Percentiles rank a stretch among this genome's conserved stretches.
phyloP scores from a whole-genome alignment of 164 flowering plant species.

The Liquidambar formosana region DNA sequence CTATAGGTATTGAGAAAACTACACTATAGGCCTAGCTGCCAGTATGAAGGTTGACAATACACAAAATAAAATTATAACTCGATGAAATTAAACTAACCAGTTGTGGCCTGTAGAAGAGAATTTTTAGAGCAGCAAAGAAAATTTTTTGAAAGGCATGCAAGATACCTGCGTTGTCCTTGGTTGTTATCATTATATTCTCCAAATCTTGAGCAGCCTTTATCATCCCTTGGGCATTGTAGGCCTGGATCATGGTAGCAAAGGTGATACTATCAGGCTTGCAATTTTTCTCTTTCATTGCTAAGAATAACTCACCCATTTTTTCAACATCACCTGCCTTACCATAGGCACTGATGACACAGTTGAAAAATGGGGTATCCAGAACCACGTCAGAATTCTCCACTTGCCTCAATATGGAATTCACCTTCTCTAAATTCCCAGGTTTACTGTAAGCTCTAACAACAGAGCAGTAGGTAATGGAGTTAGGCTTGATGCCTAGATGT shows the following conservation, averaged over 20 bases:
- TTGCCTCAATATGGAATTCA: slow-evolving; percentile 69
- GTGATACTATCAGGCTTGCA: slow-evolving; percentile 72
- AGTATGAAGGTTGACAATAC: not conserved
- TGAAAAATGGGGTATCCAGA: slow-evolving; percentile 82
- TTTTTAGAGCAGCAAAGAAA: not conserved
- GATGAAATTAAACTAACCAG: not conserved
- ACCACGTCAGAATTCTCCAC: slow-evolving; percentile 75
- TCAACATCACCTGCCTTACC: slow-evolving; percentile 68
- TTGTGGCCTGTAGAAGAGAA: not conserved
- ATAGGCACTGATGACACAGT: slow-evolving; percentile 74
- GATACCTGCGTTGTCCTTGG: slow-evolving; percentile 17
- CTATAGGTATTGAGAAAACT: not conserved
- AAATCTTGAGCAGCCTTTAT: slow-evolving; percentile 37
- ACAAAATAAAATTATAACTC: too few relatives aligned
- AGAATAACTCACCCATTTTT: slow-evolving; percentile 53
- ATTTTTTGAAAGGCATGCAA: not conserved
- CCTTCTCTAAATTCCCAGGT: slow-evolving; percentile 51
- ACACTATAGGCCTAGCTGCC: not conserved
- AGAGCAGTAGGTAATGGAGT: slow-evolving; percentile 77
- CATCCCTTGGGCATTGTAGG: slow-evolving; percentile 63
- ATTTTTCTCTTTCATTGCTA: slow-evolving; percentile 61
- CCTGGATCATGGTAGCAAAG: slow-evolving; percentile 69
- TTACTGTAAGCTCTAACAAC: slow-evolving; percentile 70
- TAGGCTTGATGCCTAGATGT: slow-evolving; percentile 82
- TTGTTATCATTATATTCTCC: slow-evolving; percentile 29